Base-by-base conservation (phyloP, 2,329 filamentous ascomycete species). In the Lizonia empirigonia region DNA sequence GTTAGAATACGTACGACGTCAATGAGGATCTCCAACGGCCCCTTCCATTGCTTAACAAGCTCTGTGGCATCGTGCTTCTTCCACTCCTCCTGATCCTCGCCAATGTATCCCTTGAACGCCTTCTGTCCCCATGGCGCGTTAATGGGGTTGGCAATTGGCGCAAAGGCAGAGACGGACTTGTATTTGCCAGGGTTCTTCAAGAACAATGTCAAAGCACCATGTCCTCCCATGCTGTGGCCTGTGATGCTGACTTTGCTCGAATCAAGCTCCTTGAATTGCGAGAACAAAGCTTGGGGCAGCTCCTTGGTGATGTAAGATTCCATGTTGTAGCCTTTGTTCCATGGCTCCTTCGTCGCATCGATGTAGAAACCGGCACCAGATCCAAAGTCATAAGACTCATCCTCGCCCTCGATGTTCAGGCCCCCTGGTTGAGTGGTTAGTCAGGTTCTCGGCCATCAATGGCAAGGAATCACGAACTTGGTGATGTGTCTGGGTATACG, bases 151-250 rank as follows among this genome's bases (percentile, higher is more conserved):
- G 86, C 76, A 66, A 97, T 95, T 16, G 93, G 93, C 39, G 94
- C 90, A 70, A 95, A 96, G 1, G 93, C 93, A 56, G 88, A 92
- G 50, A 94, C 91, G 59, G 86, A 90, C 78, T 87, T 89, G 81
- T 96, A 99, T 78, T 84, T 85, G 58, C 89, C 91, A 0, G 94
- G 92, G 76, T 97, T 88, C 79, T 90, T 93, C 44, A 99, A 82
- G 79, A 89, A 97, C 64, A 97, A 77, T 36, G 92, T 96, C 63
- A 99, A 79, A 35, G 94, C 94, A 57, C 94, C 94, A 75, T 99
- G 94, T 0, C 94, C 94, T 61, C 94, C 94, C 94, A 99, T 99
- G 65, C 87, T 92, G 78, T 99, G 94, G 5, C 94, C 94, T 32
- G 90, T 90, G 67, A 99, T 94, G 74, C 87, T 88, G 47, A 97